Evolutionary conservation across 2,329 filamentous ascomycete genomes (phyloP).

Genomic region (Ciborinia camelliae): DNA sequence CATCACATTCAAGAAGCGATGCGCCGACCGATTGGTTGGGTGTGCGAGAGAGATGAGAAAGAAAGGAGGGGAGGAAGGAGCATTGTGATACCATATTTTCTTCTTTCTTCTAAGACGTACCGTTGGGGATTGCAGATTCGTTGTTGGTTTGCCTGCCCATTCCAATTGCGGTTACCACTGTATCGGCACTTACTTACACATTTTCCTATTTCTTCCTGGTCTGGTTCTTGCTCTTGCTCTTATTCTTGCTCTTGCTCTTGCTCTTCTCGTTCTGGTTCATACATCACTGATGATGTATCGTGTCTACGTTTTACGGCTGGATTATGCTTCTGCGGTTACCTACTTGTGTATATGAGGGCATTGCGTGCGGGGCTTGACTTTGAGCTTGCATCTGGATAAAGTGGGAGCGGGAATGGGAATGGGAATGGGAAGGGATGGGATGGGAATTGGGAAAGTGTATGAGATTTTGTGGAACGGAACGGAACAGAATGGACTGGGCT

Average conservation of each 20-base stretch:
- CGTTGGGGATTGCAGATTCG: slow-evolving; percentile 1
- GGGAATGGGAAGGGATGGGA: neutral
- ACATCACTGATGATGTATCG: neutral
- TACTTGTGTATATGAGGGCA: slow-evolving; percentile 3
- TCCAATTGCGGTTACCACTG: neutral
- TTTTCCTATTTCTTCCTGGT: neutral
- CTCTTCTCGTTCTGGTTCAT: slow-evolving; percentile 7
- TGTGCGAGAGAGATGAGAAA: neutral
- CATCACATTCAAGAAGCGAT: neutral
- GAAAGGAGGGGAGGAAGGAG: neutral
- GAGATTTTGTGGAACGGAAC: neutral
- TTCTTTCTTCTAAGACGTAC: neutral
- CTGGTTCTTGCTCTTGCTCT: neutral
- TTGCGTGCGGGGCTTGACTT: slow-evolving; percentile 5
- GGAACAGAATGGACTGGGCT: neutral
- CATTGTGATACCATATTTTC: slow-evolving; percentile 13
- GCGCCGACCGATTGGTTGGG: neutral
- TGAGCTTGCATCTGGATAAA: neutral
- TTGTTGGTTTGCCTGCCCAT: neutral
- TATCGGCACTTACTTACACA: neutral
- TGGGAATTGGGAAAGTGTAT: neutral
- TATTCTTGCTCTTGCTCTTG: neutral
- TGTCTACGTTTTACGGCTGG: neutral
- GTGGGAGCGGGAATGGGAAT: neutral
- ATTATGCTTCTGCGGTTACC: neutral